Percentiles rank a stretch among this genome's conserved stretches.
phyloP scores from a whole-genome alignment of 2,329 filamentous ascomycete genomes.

The Xylaria sp. region DNA sequence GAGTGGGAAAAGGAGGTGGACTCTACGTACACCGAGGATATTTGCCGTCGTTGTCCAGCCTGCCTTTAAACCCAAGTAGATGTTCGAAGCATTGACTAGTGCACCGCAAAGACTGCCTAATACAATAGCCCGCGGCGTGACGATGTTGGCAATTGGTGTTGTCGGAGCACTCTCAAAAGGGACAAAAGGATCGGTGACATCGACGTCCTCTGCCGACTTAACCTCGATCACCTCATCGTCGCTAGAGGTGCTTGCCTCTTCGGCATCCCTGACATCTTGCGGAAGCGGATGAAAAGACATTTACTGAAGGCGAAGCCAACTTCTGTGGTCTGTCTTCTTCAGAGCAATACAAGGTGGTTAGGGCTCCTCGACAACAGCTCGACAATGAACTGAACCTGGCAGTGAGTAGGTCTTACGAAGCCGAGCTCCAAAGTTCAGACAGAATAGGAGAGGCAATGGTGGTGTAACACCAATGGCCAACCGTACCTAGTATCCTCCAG shows the following conservation, averaged over 20 bases:
- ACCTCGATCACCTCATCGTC: background rate
- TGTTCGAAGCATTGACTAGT: conserved; percentile 5
- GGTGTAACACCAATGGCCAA: background rate
- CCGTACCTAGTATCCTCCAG: background rate
- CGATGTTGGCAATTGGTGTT: background rate
- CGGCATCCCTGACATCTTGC: background rate
- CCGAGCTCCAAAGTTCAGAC: background rate
- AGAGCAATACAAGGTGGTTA: background rate
- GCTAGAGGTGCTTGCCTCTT: background rate
- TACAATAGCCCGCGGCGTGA: conserved; percentile 1
- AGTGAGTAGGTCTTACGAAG: background rate
- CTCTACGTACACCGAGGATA: background rate
- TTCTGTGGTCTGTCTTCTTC: background rate
- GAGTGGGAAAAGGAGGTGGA: background rate
- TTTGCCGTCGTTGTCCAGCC: background rate
- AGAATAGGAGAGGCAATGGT: background rate
- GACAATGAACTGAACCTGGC: background rate
- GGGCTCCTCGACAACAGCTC: background rate
- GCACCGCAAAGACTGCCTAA: conserved; percentile 1
- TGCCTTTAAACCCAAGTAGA: conserved; percentile 4
- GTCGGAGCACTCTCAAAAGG: background rate
- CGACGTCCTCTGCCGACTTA: background rate
- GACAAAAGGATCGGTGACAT: background rate
- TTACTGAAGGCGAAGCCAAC: background rate
- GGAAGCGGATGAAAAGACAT: background rate